Conservation (phyloP, 106 monocot genomes). For the Amphibolis antarctica region DNA sequence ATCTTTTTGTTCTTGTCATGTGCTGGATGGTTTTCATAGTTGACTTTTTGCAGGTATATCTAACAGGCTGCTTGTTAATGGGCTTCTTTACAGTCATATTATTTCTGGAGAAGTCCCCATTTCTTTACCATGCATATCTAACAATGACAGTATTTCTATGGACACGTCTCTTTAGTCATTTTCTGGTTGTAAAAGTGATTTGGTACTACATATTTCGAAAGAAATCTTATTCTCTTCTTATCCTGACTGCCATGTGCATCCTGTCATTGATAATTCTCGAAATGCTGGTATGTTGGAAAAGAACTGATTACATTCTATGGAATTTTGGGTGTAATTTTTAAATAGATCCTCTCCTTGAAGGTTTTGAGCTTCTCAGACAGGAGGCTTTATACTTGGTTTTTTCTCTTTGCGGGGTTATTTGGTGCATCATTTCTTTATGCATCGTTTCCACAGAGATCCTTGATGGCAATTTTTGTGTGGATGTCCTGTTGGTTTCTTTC, state of each 20-base stretch:
- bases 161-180: constrained; percentile 48
- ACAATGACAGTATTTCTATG: constrained; percentile 60
- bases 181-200: constrained; percentile 31
- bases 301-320: neutral
- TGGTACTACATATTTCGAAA: constrained; percentile 34
- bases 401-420: constrained; percentile 45
- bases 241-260: constrained; percentile 26
- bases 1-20: neutral
- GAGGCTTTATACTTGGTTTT: constrained; percentile 81
- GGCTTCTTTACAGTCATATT: constrained; percentile 48
- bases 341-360: constrained; percentile 16
- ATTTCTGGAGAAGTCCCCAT: constrained; percentile 65
- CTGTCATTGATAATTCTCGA: constrained; percentile 56
- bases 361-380: constrained; percentile 78
- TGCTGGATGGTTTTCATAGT: neutral
- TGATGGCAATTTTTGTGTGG: constrained; percentile 41
- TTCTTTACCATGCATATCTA: constrained; percentile 76
- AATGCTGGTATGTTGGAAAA: constrained; percentile 41
- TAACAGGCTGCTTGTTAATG: constrained; percentile 41
- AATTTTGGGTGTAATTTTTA: neutral
- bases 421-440: constrained; percentile 22
- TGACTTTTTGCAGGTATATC: constrained; percentile 47
- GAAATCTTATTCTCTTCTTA: constrained; percentile 25
- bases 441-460: constrained; percentile 18
- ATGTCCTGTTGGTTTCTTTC: constrained; percentile 69